Base-by-base conservation (phyloP, 306 rosid genomes). In the Pyrus bretschneideri region DNA sequence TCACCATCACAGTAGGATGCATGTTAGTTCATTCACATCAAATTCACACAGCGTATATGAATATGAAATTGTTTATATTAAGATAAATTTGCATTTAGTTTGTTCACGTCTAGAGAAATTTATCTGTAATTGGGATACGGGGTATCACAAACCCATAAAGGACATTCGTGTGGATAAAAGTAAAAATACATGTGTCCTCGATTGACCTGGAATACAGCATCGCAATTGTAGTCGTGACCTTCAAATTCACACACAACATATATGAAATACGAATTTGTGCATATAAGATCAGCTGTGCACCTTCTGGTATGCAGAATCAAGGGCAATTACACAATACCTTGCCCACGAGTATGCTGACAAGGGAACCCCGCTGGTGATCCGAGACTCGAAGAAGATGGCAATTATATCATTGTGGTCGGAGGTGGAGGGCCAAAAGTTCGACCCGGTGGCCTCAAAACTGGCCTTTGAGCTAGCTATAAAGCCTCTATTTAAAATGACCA, bases 281-380 rank as follows among this genome's bases (percentile, higher is more conserved):
- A 2, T 49, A 30, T 31, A 10, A 57, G 21, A 38, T 31, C 4
- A 46, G 54, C 6, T 17, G 64, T 33, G 38, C 67, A 59, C 3
- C 54, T 38, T 59, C 21, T 60, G 57, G 51, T 46, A 29, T 78
- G 65, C 86, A 93, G 96, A 89, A 77, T 91, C 96, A 22, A 90
- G 96, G 82, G 94, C 93, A 11, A 87, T 87, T n/a, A 77, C 86
- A 5, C 82, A 78, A 11, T 89, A 93, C 44, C 58, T 90, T 61
- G 77, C 61, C 11, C 73, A 72, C 0, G 77, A 79, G 73, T 85
- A 93, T 40, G 81, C 84, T 22, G 83, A 73, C 17, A 85, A 86
- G 33, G 97, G 94, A 71, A 81, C 89, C 17, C 65, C 74, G 5
- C 78, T 93, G 67, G 54, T 76, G 38, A 17, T 40, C 69, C 23